These are phyloP conservation scores for Teratosphaeriaceae sp. DNA, from an alignment of 2,329 filamentous ascomycete species.

Conservation along the genomic window DNA sequence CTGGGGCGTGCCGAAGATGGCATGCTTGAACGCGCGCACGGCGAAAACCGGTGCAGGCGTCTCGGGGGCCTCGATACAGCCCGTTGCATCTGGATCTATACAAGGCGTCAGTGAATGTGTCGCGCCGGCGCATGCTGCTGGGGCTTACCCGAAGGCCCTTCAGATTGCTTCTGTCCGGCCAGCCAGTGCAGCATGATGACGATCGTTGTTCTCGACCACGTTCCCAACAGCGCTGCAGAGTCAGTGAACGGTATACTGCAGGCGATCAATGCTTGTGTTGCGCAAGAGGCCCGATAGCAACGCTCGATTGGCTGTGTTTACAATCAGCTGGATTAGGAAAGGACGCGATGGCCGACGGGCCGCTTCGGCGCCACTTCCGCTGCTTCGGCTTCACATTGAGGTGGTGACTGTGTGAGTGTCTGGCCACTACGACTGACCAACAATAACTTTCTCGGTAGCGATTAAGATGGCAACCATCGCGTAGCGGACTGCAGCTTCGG, in stretches of 20 bases:
- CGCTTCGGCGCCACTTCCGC: too few species aligned
- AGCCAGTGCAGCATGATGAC: slow-evolving; percentile 29
- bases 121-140: neutral
- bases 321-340: too few species aligned
- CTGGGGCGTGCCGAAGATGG: slow-evolving; percentile 57
- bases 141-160: slow-evolving; percentile 14
- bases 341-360: too few species aligned
- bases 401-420: too few species aligned
- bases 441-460: neutral
- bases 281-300: too few species aligned
- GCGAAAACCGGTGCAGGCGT: slow-evolving; percentile 62
- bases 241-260: too few species aligned
- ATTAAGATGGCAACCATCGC: slow-evolving; percentile 14
- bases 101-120: neutral
- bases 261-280: neutral
- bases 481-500: slow-evolving; percentile 39
- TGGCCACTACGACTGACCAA: too few species aligned
- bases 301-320: too few species aligned
- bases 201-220: neutral
- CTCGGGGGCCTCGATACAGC: slow-evolving; percentile 50
- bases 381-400: too few species aligned
- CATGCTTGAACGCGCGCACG: slow-evolving; percentile 59
- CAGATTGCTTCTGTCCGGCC: slow-evolving; percentile 25
- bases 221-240: neutral
- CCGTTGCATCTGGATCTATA: slow-evolving; percentile 31